Evolutionary conservation across 371 early-diverging fungal genomes (phyloP).

Genomic region (Mucor saturninus): DNA sequence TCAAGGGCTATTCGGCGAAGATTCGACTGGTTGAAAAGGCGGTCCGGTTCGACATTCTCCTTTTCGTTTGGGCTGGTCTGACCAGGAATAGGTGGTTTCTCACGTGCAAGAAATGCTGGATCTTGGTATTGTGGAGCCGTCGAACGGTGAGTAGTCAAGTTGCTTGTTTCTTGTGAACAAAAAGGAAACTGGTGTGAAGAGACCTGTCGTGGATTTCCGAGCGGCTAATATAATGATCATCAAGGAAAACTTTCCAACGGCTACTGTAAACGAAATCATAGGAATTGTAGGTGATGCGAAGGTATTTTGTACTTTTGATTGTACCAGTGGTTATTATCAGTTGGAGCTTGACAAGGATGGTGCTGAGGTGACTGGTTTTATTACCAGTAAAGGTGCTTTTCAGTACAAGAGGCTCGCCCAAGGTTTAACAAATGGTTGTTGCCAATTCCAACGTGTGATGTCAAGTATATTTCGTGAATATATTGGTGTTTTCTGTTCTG

Average conservation of each 20-base stretch:
- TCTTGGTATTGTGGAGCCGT: conserved; percentile 21
- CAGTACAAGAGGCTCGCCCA: conserved; percentile 46
- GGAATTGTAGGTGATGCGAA: conserved; percentile 27
- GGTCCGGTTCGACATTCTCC: conserved; percentile 14
- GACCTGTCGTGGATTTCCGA: conserved; percentile 53
- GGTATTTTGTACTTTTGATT: conserved; percentile 45
- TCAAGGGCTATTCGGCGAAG: background rate
- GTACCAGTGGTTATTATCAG: conserved; percentile 50
- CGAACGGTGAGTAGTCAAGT: conserved; percentile 27
- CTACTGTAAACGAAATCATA: conserved; percentile 35
- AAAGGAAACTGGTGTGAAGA: conserved; percentile 39
- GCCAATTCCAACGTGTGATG: conserved; percentile 52
- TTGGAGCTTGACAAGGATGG: conserved; percentile 27
- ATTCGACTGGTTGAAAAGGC: conserved; percentile 1
- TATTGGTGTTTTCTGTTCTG: conserved; percentile 31
- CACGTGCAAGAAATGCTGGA: conserved; percentile 17
- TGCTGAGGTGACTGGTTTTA: conserved; percentile 46
- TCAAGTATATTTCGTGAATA: conserved; percentile 18
- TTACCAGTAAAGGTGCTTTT: conserved; percentile 21
- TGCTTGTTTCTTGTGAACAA: conserved; percentile 58
- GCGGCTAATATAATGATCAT: conserved; percentile 42
- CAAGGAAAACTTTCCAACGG: conserved; percentile 35
- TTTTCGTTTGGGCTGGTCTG: conserved; percentile 25
- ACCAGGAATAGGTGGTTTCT: conserved; percentile 11
- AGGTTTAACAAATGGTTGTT: conserved; percentile 28